phyloP scores from a whole-genome alignment of 139 green algal genomes.

The Asterochloris sp. region DNA sequence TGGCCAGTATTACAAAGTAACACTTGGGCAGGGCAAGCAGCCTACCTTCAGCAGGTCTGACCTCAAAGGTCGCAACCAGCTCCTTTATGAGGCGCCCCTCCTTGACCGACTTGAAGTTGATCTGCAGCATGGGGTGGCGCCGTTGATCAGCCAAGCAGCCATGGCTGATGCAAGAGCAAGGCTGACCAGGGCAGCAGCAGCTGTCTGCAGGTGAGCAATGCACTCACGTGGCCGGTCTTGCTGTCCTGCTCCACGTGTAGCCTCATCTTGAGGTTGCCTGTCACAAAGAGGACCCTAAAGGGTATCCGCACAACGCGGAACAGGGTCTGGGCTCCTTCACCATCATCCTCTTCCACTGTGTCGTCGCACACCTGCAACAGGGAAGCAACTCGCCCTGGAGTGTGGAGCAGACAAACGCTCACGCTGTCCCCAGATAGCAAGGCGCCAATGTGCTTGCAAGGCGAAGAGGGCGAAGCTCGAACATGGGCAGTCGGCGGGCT shows the following conservation, averaged over 20 bases:
- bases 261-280: slow-evolving; percentile 24
- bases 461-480: neutral
- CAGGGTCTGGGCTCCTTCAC: slow-evolving; percentile 8
- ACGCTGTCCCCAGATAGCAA: neutral
- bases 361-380: slow-evolving; percentile 20
- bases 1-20: no score
- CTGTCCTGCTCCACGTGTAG: slow-evolving; percentile 17
- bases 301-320: slow-evolving; percentile 22
- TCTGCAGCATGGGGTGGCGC: neutral
- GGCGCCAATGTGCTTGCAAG: neutral
- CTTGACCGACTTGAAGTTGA: slow-evolving; percentile 15
- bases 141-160: neutral
- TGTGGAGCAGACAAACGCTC: neutral
- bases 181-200: neutral
- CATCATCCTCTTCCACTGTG: slow-evolving; percentile 9
- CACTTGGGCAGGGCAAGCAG: neutral
- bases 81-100: slow-evolving; percentile 16
- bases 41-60: neutral
- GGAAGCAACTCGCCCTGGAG: neutral
- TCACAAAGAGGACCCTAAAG: slow-evolving; percentile 21
- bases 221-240: slow-evolving; percentile 8
- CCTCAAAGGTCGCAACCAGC: slow-evolving; percentile 14
- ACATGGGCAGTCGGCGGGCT: no score
- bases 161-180: neutral
- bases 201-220: neutral